A percentile compares a stretch with the other conserved stretches of the same genome.
Evolutionary conservation across 2,329 filamentous ascomycete genomes (phyloP).

Genomic region (Monosporascus sp.): DNA sequence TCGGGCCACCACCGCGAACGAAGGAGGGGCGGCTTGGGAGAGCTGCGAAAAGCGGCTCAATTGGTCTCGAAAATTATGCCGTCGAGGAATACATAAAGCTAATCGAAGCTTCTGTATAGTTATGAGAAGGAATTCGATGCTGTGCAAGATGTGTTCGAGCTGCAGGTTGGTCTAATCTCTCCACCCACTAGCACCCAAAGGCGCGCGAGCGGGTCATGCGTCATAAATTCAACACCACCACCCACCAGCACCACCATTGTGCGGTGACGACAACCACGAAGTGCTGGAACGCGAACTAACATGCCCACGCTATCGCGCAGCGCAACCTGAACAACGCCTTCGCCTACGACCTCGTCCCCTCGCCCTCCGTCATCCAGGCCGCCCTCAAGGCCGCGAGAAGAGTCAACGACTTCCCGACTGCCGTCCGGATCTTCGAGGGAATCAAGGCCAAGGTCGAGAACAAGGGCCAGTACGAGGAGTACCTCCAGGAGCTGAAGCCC

Average conservation of each 20-base stretch:
- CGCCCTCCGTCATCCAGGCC: conserved; percentile 81
- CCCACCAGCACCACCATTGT: not conserved
- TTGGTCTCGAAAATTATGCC: conserved; percentile 9
- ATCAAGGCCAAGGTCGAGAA: conserved; percentile 99
- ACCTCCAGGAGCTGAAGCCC: conserved; percentile 86
- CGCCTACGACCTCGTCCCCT: conserved; percentile 98
- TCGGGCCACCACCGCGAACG: not conserved
- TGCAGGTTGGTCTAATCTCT: conserved; percentile 66
- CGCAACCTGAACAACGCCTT: conserved; percentile 88
- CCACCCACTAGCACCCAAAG: conserved; percentile 1
- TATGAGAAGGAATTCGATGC: conserved; percentile 99
- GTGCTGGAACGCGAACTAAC: conserved; percentile 8
- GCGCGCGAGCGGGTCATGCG: conserved; percentile 9
- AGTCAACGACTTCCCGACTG: conserved; percentile 98
- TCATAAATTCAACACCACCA: conserved; percentile 1
- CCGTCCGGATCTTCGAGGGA: conserved; percentile 97
- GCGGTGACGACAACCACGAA: too few species aligned
- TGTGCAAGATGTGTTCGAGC: conserved; percentile 99
- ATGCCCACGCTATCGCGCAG: conserved; percentile 27
- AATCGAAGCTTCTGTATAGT: conserved; percentile 47
- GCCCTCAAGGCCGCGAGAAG: conserved; percentile 89
- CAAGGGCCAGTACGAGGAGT: conserved; percentile 94
- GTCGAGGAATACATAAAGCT: conserved; percentile 30
- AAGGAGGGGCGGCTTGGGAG: not conserved
- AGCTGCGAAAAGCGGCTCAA: conserved; percentile 15